Conservation (phyloP, 441 rosid species). For the Gossypium gossypioides region DNA sequence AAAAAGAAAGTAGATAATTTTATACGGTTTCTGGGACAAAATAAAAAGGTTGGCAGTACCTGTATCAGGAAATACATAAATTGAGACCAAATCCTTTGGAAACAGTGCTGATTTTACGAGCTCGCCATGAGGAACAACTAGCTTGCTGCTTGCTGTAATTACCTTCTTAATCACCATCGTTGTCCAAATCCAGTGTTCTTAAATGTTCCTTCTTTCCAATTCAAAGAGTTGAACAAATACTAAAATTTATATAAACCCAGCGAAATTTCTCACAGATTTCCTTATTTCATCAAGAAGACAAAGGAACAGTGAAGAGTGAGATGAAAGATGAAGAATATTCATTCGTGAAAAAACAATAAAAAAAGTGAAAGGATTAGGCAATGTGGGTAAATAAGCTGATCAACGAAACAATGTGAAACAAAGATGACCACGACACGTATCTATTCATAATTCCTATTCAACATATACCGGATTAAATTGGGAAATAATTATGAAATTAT, state of each 20-base stretch:
- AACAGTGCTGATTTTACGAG: constrained; percentile 5
- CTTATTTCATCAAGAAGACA: neutral
- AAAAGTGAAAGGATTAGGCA: neutral
- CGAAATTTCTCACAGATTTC: constrained; percentile 11
- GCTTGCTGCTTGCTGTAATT: constrained; percentile 3
- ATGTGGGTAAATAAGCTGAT: neutral
- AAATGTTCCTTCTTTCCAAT: neutral
- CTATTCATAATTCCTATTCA: neutral
- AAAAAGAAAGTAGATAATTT: neutral
- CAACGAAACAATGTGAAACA: neutral
- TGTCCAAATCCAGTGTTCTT: neutral
- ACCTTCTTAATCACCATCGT: constrained; percentile 8
- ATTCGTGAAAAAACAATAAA: neutral
- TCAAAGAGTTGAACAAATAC: neutral
- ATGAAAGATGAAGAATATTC: neutral
- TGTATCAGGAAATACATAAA: constrained; percentile 6
- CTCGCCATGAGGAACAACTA: neutral
- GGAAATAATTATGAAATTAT: neutral
- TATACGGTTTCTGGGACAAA: neutral
- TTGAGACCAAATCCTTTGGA: neutral
- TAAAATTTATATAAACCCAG: neutral
- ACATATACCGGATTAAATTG: too few relatives aligned
- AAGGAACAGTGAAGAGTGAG: neutral
- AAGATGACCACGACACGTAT: constrained; percentile 3
- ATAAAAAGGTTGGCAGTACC: constrained; percentile 8